These are phyloP conservation scores for Umbelopsis sp. DNA, from an alignment of 192 early-diverging fungal species.

Conservation along the genomic window DNA sequence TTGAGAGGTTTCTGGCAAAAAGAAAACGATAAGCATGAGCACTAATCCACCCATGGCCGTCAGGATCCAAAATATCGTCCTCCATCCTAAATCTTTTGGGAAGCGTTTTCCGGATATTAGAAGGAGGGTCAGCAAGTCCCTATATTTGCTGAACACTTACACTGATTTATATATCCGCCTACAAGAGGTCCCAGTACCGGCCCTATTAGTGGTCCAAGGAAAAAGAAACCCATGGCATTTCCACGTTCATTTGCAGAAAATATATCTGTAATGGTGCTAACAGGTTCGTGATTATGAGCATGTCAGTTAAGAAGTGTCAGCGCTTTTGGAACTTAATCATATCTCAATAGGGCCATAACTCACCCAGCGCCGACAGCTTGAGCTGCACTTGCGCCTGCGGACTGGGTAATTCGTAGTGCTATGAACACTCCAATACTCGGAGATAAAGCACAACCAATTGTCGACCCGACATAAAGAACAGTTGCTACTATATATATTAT, in stretches of 20 bases:
- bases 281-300: background rate
- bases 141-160: constrained; percentile 10
- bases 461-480: constrained; percentile 29
- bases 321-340: too few relatives aligned
- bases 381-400: constrained; percentile 32
- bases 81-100: constrained; percentile 26
- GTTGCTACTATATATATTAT: constrained; percentile 30
- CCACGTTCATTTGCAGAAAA: constrained; percentile 38
- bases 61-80: constrained; percentile 60
- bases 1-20: constrained; percentile 60
- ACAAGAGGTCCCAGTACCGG: constrained; percentile 43
- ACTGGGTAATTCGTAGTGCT: constrained; percentile 26
- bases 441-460: constrained; percentile 34
- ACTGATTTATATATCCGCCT: constrained; percentile 43
- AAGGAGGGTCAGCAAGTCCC: background rate
- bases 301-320: too few relatives aligned
- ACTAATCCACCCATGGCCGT: constrained; percentile 52
- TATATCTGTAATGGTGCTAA: constrained; percentile 43
- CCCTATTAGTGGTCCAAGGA: constrained; percentile 42
- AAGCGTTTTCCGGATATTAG: background rate
- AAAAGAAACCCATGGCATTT: constrained; percentile 43
- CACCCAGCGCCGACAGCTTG: constrained; percentile 41
- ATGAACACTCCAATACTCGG: constrained; percentile 25
- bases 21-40: constrained; percentile 51
- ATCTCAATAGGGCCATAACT: constrained; percentile 1